Evolutionary conservation across 1,284 basidiomycete species (phyloP), one percentile per base, ranked within the genome.

Genomic region (Tilletiopsis washingtonensis): DNA sequence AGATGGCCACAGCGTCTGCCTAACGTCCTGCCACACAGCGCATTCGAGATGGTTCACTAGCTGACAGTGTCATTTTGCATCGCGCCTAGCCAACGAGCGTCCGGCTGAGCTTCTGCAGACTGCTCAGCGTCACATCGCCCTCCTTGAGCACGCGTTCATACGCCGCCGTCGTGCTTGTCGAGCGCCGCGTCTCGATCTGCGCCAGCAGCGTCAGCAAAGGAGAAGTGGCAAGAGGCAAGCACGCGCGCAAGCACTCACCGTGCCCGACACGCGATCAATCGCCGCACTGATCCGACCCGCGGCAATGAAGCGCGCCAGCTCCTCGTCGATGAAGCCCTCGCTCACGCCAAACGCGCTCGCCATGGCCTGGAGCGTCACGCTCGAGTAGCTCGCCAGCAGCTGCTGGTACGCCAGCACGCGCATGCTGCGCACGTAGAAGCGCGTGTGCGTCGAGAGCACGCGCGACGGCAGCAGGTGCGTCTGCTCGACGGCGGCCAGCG

Each of bases 341-440:
- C 83, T 83, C 27, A 97, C 91, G 23, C 93, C 93, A 62, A 98
- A 98, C 12, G 90, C 89, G 2, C 81, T 78, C 42, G 82, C 82
- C 65, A 98, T 82, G 60, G 85, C 87, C 56, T 91, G 85, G 36
- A 98, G 77, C 1, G 91, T 96, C 34, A 98, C 79, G 56, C 84
- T 88, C 43, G 86, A 81, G 75, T 98, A 98, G 15, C 82, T 85
- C 74, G 97, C 91, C 15, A 98, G 78, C 2, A 97, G 79, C 72
- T 97, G 93, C 29, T 81, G 78, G 76, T 97, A 98, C 2, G 91
- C 91, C 40, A 89, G 84, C 66, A 98, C 91, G 39, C 93, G 84
- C 87, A 97, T 91, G 75, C 97, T 94, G 45, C 91, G 84, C 19
- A 93, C 82, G 74, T 94, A 97, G 78, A 80, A 96, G 3, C 88